Evolutionary conservation across 2,329 filamentous ascomycete genomes (phyloP).

Genomic region (Nemania serpens): DNA sequence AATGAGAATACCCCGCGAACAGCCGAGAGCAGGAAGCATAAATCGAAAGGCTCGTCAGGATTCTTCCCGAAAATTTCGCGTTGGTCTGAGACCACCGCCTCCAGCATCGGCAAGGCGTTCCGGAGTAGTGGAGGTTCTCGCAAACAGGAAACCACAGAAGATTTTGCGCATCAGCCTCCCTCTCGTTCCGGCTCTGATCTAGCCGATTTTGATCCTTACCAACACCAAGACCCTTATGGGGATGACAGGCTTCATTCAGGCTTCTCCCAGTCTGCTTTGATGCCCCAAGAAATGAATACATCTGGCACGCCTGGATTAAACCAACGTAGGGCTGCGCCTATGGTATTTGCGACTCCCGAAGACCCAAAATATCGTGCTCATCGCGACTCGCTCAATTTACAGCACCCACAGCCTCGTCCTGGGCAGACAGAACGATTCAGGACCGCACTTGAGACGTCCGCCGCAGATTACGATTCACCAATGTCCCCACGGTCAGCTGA

Average conservation of each 20-base stretch:
- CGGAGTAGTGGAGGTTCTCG: constrained; percentile 65
- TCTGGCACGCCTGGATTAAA: constrained; percentile 34
- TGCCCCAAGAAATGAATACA: constrained; percentile 34
- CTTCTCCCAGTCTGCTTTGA: constrained; percentile 58
- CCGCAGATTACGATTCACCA: constrained; percentile 67
- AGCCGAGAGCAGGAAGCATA: constrained; percentile 84
- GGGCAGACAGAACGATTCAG: constrained; percentile 77
- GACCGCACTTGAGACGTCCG: constrained; percentile 73
- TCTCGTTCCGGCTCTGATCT: constrained; percentile 82
- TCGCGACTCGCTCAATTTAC: constrained; percentile 77
- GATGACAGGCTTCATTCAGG: constrained; percentile 65
- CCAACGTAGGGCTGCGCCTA: constrained; percentile 51
- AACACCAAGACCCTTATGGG: constrained; percentile 58
- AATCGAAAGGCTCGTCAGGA: constrained; percentile 77
- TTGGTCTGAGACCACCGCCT: constrained; percentile 96
- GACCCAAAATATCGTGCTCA: constrained; percentile 84
- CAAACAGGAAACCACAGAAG: constrained; percentile 65
- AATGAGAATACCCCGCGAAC: constrained; percentile 79
- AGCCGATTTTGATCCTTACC: constrained; percentile 67
- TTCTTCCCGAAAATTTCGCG: constrained; percentile 92
- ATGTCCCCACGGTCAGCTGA: constrained; percentile 65
- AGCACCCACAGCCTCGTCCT: constrained; percentile 77
- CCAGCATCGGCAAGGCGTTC: constrained; percentile 80
- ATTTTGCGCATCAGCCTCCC: constrained; percentile 58
- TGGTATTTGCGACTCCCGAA: constrained; percentile 61